These are phyloP conservation scores for Monilinia aucupariae DNA, from an alignment of 2,329 filamentous ascomycete genomes.

Conservation along the genomic window DNA sequence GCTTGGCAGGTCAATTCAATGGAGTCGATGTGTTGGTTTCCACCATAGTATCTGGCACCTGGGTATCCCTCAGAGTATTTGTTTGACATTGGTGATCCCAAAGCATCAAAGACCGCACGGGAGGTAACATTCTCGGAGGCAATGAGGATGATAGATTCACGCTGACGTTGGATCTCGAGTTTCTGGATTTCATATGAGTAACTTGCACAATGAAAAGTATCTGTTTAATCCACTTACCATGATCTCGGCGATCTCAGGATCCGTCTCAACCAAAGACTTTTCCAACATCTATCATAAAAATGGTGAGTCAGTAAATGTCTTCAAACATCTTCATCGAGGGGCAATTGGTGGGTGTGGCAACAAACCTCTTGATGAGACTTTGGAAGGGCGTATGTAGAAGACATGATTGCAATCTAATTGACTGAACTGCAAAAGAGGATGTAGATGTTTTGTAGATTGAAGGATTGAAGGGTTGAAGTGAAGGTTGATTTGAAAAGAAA, in stretches of 20 bases:
- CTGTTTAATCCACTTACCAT: conserved; percentile 63
- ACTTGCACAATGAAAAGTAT: background rate
- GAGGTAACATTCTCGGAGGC: conserved; percentile 99
- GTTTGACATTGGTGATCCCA: conserved; percentile 93
- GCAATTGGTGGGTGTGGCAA: conserved; percentile 19
- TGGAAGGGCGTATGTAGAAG: conserved; percentile 53
- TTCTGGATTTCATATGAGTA: conserved; percentile 47
- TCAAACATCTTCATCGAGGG: background rate
- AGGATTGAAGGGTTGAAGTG: background rate
- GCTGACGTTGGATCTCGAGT: conserved; percentile 92
- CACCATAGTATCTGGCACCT: conserved; percentile 96
- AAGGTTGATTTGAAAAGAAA: background rate
- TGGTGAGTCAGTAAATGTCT: conserved; percentile 22
- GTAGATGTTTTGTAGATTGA: background rate
- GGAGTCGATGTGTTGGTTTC: conserved; percentile 97
- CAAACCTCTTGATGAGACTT: conserved; percentile 61
- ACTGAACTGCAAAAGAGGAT: background rate
- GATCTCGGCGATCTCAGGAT: conserved; percentile 91
- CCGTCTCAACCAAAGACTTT: conserved; percentile 84
- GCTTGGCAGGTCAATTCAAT: conserved; percentile 94
- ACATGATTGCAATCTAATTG: conserved; percentile 24
- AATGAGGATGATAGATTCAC: conserved; percentile 97
- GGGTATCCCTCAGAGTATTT: conserved; percentile 99
- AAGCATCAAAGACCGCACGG: conserved; percentile 93
- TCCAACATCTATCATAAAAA: conserved; percentile 70